Evolutionary conservation across 2,329 filamentous ascomycete species (phyloP).

Genomic region (Pyricularia grisea): DNA sequence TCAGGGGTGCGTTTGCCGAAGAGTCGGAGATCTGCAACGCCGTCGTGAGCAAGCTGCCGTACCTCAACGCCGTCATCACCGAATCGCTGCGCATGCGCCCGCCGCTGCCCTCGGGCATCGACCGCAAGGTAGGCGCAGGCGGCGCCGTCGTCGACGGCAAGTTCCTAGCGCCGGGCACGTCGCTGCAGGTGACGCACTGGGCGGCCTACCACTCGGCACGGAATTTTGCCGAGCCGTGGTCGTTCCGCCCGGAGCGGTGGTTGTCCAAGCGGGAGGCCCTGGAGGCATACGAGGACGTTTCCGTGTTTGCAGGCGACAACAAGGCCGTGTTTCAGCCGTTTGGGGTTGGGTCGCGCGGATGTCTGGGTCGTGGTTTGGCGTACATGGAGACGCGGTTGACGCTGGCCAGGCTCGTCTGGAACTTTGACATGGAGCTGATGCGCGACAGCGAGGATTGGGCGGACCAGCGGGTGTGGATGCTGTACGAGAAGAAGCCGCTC

Average conservation of each 20-base stretch:
- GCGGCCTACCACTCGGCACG: conserved; percentile 13
- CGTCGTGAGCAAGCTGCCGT: conserved; percentile 6
- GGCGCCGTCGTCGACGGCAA: conserved; percentile 20
- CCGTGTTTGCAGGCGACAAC: conserved; percentile 27
- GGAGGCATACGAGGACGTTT: not conserved
- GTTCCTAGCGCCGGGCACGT: conserved; percentile 24
- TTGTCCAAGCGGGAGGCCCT: conserved; percentile 14
- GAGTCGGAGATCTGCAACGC: conserved; percentile 16
- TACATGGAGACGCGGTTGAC: conserved; percentile 14
- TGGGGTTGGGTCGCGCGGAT: conserved; percentile 9
- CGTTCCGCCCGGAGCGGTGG: conserved; percentile 23
- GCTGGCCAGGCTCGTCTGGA: conserved; percentile 13
- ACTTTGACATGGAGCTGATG: conserved; percentile 17
- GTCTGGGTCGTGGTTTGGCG: conserved; percentile 12
- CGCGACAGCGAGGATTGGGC: conserved; percentile 10
- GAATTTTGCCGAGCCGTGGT: conserved; percentile 18
- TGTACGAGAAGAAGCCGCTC: conserved; percentile 13
- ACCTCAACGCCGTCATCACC: conserved; percentile 10
- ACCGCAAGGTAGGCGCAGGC: conserved; percentile 18
- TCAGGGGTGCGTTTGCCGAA: conserved; percentile 16
- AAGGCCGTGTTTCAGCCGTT: conserved; percentile 20
- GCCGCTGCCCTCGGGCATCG: conserved; percentile 11
- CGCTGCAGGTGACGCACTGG: conserved; percentile 21
- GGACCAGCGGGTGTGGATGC: conserved; percentile 10
- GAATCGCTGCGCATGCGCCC: conserved; percentile 8